Base-by-base conservation (phyloP, 139 green algal genomes). In the Micractinium sp. region DNA sequence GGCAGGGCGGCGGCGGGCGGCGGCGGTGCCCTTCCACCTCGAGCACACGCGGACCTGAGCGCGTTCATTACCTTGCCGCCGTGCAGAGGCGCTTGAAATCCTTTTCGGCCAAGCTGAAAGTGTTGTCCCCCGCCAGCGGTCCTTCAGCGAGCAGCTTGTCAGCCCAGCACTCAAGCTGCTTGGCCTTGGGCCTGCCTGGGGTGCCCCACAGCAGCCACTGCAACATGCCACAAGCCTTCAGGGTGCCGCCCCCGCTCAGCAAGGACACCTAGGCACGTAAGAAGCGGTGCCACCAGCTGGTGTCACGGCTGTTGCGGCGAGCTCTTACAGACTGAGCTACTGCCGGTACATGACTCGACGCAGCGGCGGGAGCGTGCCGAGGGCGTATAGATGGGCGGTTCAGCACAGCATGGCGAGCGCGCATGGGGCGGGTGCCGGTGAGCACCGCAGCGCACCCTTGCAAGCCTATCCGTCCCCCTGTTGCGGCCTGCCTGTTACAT, bases 11-110 rank as follows among this genome's bases (percentile, higher is more conserved):
- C n/a, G n/a, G n/a, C n/a, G n/a, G n/a, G n/a, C n/a, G n/a, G n/a
- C n/a, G n/a, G n/a, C n/a, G n/a, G n/a, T n/a, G n/a, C n/a, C n/a
- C n/a, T 15, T 27, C 23, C 29, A 0, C 29, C 79, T 71, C 47
- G 7, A n/a, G 23, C 36, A 56, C 36, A 61, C 36, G 76, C 19
- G 36, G 76, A 16, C 20, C 27, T 29, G 41, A 29, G 19, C 82
- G 29, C 73, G 33, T 15, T 29, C 73, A 5, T 15, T 39, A 87
- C 83, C 83, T 87, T 67, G 67, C 18, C 3, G 83, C 83, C 19
- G 1, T 80, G 67, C 83, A 87, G 7, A 87, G 83, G 14, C 83
- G 66, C 67, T 87, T 87, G 66, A 87, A 16, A 39, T 79, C 67
- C 66, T 66, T 80, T 67, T 79, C 66, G 4, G 61, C 14, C 38